Evolutionary conservation across 2,329 filamentous ascomycete species (phyloP), one percentile per base, ranked within the genome.

Genomic region (Didymella segeticola): DNA sequence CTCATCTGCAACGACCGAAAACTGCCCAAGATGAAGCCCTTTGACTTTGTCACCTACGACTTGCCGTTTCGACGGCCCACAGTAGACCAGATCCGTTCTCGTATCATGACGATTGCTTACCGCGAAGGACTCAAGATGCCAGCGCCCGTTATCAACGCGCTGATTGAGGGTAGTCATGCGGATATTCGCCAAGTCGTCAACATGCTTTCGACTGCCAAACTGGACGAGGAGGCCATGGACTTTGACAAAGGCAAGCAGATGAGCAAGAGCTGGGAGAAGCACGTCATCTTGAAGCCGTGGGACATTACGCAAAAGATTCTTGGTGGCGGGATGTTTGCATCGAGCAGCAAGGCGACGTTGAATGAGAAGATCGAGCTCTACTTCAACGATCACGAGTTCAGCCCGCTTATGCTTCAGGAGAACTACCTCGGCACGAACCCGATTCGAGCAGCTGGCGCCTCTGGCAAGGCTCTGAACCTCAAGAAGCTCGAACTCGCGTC

Each of bases 361-460:
- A 98, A 98, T 71, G 93, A 99, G 75, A 99, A 99, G 81, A 95
- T 96, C 58, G 93, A 99, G 76, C 85, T 99, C 1, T 99, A 99
- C 75, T 99, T 99, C 81, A 98, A 99, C 74, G 95, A 99, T 67
- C 95, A 99, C 70, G 95, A 99, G 67, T 96, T 98, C 77, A 97
- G 92, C 68, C 95, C 88, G 69, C 81, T 99, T 47, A 98, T 99
- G 95, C 87, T 99, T 39, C 95, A 99, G 73, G 96, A 99, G 75
- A 99, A 99, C 71, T 99, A 99, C 66, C 82, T 99, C 11, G 89
- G 86, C 58, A 92, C 91, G 2, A 90, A 87, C 56, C 95, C 95
- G 3, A 82, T 87, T 56, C 81, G 79, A 11, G 79, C 90, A 3
- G 83, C 80, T 56, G 81, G 80, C 17, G 88, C 87, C 70, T 80